phyloP scores from a whole-genome alignment of 192 early-diverging fungal genomes.

The Backusella tarrabulga region DNA sequence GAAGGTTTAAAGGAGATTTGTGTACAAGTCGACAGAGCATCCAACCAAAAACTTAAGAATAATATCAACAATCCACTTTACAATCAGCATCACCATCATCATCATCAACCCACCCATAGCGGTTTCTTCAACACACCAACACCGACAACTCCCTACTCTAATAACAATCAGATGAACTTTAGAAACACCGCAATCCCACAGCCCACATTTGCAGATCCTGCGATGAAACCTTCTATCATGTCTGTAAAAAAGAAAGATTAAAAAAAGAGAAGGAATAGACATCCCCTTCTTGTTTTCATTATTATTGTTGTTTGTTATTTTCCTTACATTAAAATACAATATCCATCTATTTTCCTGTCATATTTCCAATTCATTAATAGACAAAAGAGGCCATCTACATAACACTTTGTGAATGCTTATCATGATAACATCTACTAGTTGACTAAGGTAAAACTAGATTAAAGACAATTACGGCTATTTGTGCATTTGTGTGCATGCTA shows the following conservation, averaged over 20 bases:
- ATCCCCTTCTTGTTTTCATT: background rate
- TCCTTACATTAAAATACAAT: background rate
- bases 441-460: too few species aligned
- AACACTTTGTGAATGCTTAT: too few species aligned
- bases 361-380: too few species aligned
- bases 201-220: constrained; percentile 14
- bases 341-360: background rate
- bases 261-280: background rate
- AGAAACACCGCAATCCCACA: constrained; percentile 7
- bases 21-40: constrained; percentile 45
- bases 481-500: too few species aligned
- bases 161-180: background rate
- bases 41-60: background rate
- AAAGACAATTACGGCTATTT: too few species aligned
- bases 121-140: constrained; percentile 7
- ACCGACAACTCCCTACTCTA: background rate
- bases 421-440: too few species aligned
- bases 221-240: constrained; percentile 1
- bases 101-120: background rate
- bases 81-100: background rate
- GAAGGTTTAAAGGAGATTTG: constrained; percentile 49
- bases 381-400: too few species aligned
- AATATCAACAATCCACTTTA: background rate
- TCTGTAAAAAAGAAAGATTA: constrained; percentile 20
- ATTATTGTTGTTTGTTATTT: background rate